These are phyloP conservation scores for Fragaria vesca DNA, from an alignment of 306 rosid genomes.

Conservation along the genomic window DNA sequence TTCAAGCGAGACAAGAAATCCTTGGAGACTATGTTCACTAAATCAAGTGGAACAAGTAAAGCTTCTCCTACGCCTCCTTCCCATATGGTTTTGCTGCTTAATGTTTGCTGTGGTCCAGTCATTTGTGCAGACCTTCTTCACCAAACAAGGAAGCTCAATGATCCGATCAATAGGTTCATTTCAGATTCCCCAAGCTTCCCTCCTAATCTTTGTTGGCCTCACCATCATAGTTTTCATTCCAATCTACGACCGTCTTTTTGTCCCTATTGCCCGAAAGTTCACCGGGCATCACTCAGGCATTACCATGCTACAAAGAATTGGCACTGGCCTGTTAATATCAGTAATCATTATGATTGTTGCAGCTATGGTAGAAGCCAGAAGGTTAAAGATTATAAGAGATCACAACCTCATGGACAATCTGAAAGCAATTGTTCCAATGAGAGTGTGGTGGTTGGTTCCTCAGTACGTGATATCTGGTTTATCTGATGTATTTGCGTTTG, in stretches of 20 bases:
- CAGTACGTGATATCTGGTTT: conserved; percentile 56
- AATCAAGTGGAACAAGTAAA: conserved; percentile 78
- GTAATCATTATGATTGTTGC: conserved; percentile 52
- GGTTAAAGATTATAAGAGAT: conserved; percentile 41
- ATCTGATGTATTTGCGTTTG: conserved; percentile 50
- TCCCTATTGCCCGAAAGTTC: conserved; percentile 45
- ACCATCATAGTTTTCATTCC: conserved; percentile 42
- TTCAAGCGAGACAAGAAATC: conserved; percentile 43
- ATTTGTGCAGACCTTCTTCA: conserved; percentile 50
- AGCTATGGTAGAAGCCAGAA: conserved; percentile 55
- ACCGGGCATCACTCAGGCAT: conserved; percentile 56
- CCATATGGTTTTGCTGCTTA: conserved; percentile 64
- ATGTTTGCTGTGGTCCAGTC: conserved; percentile 63
- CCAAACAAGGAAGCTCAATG: conserved; percentile 67
- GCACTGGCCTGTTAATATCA: conserved; percentile 58
- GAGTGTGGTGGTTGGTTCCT: conserved; percentile 81
- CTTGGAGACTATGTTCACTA: conserved; percentile 75
- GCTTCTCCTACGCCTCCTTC: conserved; percentile 61
- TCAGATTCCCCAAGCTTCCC: conserved; percentile 62
- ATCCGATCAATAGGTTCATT: conserved; percentile 49
- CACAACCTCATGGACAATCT: conserved; percentile 46
- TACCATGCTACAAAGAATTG: conserved; percentile 68
- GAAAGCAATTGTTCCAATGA: conserved; percentile 50
- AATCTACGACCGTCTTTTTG: conserved; percentile 48
- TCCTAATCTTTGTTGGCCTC: conserved; percentile 51